These are phyloP conservation scores for Pichia nanzhaoensis DNA, from an alignment of 805 yeast species.

Conservation along the genomic window DNA sequence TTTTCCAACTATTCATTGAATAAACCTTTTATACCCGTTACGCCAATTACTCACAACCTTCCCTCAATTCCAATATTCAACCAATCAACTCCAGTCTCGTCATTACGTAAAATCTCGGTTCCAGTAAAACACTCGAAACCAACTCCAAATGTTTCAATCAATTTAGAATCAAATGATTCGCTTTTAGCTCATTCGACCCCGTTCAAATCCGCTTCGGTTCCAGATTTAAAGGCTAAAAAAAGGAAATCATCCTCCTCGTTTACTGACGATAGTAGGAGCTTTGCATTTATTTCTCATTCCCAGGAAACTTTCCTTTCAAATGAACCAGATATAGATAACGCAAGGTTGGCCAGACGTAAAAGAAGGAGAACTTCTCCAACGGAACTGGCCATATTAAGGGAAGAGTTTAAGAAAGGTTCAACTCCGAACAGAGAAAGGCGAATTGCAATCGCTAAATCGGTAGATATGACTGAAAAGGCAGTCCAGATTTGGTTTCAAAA, in stretches of 20 bases:
- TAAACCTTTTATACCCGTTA: conserved; percentile 13
- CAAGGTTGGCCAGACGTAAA: conserved; percentile 88
- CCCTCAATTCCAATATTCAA: conserved; percentile 20
- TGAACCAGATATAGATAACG: conserved; percentile 81
- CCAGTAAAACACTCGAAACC: neutral
- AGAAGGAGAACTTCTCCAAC: conserved; percentile 91
- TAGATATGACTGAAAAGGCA: conserved; percentile 94
- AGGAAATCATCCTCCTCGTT: conserved; percentile 14
- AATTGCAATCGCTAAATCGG: conserved; percentile 67
- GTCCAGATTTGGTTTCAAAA: conserved; percentile 99
- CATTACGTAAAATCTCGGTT: neutral
- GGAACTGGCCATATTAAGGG: conserved; percentile 74
- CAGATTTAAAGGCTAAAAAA: neutral
- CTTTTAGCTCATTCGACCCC: conserved; percentile 8
- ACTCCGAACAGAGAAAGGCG: conserved; percentile 80
- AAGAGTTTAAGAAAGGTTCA: conserved; percentile 66
- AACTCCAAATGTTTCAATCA: conserved; percentile 2
- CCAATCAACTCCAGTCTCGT: conserved; percentile 17
- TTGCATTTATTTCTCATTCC: conserved; percentile 91
- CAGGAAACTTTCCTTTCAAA: conserved; percentile 80
- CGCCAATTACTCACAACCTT: conserved; percentile 18
- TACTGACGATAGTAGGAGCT: conserved; percentile 33
- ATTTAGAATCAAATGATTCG: neutral
- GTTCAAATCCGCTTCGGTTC: neutral
- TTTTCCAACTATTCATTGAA: neutral